Evolutionary conservation across 805 yeast species (phyloP), one percentile per base, ranked within the genome.

Genomic region (Yarrowia phangngaensis): DNA sequence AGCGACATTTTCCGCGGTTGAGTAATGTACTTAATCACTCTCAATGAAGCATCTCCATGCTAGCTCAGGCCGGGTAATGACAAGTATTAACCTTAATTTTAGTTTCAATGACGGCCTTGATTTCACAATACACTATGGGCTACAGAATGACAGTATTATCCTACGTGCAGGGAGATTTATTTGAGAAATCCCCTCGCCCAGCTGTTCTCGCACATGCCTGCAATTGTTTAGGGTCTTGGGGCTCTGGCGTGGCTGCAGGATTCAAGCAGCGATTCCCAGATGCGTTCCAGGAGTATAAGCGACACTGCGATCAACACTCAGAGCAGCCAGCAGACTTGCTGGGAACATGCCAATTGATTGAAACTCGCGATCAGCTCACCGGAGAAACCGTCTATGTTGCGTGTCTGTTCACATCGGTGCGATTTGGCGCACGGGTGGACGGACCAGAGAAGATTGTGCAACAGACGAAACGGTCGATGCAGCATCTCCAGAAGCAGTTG

Each of bases 201-300:
- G 60, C 78, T 0, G 67, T 82, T 1, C 60, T 84, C 3, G 82
- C 83, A 1, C 95, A 85, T 60, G 79, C 94, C 0, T 85, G 95
- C 59, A 85, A 85, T 59, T 78, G 87, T 23, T 67, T 70, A 19
- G 95, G 94, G 0, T 59, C 70, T 1, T 85, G 95, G 95, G 89
- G 90, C 6, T 90, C 85, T 3, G 95, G 95, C 0, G 75, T 85
- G 3, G 94, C 94, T 0, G 67, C 68, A 3, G 74, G 65, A 19
- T 75, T 85, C 56, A 73, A 72, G 16, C 47, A 57, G n/a, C 62
- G 67, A 35, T 84, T 71, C 60, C 87, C 85, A 2, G 58, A 68
- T 1, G 75, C 89, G 3, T 81, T 74, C 55, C 54, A 60, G 28
- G 55, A 57, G 4, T 82, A 84, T 50, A 52, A 58, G 8, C 54